Conservation (phyloP, 2,329 filamentous ascomycete genomes). For the Plenodomus biglobosus region DNA sequence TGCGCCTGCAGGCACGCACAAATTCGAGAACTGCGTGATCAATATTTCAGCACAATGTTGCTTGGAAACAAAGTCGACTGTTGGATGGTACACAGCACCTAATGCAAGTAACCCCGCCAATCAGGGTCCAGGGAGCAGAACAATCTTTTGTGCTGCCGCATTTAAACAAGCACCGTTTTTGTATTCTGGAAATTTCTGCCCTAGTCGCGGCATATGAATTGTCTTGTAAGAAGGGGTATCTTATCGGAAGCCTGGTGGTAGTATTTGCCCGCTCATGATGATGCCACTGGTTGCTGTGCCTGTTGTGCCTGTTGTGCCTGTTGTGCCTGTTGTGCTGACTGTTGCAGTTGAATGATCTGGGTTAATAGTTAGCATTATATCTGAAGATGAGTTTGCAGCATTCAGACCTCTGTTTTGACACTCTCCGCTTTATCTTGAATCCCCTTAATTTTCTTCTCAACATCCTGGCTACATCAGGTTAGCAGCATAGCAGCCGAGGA, state of each 20-base stretch:
- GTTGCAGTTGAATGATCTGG: conserved; percentile 35
- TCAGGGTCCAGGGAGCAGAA: no score
- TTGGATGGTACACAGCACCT: no score
- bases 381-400: neutral
- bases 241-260: conserved; percentile 1
- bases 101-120: no score
- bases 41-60: no score
- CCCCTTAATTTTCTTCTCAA: conserved; percentile 66
- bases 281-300: conserved; percentile 20
- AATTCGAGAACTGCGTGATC: no score
- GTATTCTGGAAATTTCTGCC: no score
- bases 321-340: conserved; percentile 29
- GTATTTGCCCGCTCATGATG: conserved; percentile 2
- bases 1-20: no score
- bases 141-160: no score
- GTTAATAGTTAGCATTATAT: conserved; percentile 3
- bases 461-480: conserved; percentile 56
- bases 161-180: no score
- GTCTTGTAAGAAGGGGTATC: conserved; percentile 5
- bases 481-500: conserved; percentile 1
- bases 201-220: no score
- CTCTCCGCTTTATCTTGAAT: conserved; percentile 66
- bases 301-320: conserved; percentile 32
- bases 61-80: no score
- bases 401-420: conserved; percentile 63